phyloP scores from a whole-genome alignment of 495 filamentous ascomycete genomes.

The Geopyxis carbonaria region DNA sequence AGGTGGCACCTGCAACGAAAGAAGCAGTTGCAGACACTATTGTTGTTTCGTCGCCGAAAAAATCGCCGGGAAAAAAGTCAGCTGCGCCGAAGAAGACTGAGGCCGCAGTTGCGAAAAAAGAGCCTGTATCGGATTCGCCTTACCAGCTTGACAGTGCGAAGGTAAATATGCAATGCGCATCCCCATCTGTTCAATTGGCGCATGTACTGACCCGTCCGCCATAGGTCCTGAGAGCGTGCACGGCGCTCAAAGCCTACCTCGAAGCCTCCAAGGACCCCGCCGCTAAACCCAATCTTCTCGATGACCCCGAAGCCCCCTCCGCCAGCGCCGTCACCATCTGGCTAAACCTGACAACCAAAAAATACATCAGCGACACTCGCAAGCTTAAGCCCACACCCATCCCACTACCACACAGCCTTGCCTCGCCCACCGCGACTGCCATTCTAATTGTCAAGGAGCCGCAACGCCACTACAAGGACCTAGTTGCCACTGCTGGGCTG shows the following conservation, averaged over 20 bases:
- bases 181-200: background rate
- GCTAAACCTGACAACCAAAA: slow-evolving; percentile 79
- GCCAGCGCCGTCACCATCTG: slow-evolving; percentile 42
- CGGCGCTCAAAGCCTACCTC: slow-evolving; percentile 65
- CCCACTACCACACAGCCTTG: slow-evolving; percentile 51
- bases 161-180: slow-evolving; percentile 33
- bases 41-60: too few relatives aligned
- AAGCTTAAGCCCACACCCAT: slow-evolving; percentile 64
- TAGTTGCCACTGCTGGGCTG: slow-evolving; percentile 61
- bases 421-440: slow-evolving; percentile 40
- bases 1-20: too few relatives aligned
- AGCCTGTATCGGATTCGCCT: slow-evolving; percentile 31
- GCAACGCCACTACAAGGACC: slow-evolving; percentile 77
- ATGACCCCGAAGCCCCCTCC: slow-evolving; percentile 42
- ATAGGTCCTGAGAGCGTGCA: too few relatives aligned
- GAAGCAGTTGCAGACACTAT: too few relatives aligned
- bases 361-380: slow-evolving; percentile 58
- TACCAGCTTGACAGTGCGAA: slow-evolving; percentile 51
- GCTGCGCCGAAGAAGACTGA: too few relatives aligned
- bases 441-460: slow-evolving; percentile 74
- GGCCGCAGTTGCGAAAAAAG: too few relatives aligned
- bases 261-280: slow-evolving; percentile 66
- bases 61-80: too few relatives aligned
- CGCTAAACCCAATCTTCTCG: slow-evolving; percentile 55
- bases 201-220: slow-evolving; percentile 21